Percentiles rank a stretch among this genome's conserved stretches.
These are phyloP conservation scores for Plasmodium knowlesi DNA, from an alignment of 169 alveolate species.

Conservation along the genomic window DNA sequence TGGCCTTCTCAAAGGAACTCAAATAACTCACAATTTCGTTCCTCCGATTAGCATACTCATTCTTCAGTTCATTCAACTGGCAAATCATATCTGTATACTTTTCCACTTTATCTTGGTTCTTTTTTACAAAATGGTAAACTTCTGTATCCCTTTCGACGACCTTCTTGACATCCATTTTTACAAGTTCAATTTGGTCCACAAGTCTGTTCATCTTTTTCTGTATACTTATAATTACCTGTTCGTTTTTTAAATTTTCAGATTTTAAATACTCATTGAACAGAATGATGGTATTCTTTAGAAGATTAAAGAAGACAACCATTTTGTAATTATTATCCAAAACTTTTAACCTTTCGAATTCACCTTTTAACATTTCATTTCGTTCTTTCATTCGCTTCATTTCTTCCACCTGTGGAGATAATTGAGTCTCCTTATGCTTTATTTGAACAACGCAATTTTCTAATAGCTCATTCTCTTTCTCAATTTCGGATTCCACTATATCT, in stretches of 20 bases:
- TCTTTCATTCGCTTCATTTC: constrained; percentile 73
- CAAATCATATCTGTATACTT: constrained; percentile 68
- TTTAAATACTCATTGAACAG: constrained; percentile 76
- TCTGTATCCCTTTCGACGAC: constrained; percentile 43
- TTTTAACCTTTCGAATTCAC: constrained; percentile 77
- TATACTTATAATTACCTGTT: constrained; percentile 71
- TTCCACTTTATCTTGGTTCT: constrained; percentile 59
- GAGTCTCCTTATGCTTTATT: constrained; percentile 78
- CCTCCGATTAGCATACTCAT: not conserved
- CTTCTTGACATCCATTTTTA: constrained; percentile 51
- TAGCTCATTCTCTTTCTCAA: constrained; percentile 75
- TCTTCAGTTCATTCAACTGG: constrained; percentile 38
- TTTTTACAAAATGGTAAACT: constrained; percentile 63
- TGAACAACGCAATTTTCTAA: constrained; percentile 77
- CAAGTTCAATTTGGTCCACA: constrained; percentile 10
- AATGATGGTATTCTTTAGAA: constrained; percentile 73
- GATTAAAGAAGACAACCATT: constrained; percentile 73
- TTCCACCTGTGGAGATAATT: constrained; percentile 78
- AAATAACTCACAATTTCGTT: constrained; percentile 12
- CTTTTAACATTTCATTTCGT: constrained; percentile 75
- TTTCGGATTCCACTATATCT: constrained; percentile 73
- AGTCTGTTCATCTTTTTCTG: constrained; percentile 54
- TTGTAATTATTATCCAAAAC: constrained; percentile 78
- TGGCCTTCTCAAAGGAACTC: constrained; percentile 36
- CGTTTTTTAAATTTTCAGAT: constrained; percentile 73